Evolutionary conservation across 441 rosid species (phyloP), one percentile per base, ranked within the genome.

Genomic region (Croton laevigatus): DNA sequence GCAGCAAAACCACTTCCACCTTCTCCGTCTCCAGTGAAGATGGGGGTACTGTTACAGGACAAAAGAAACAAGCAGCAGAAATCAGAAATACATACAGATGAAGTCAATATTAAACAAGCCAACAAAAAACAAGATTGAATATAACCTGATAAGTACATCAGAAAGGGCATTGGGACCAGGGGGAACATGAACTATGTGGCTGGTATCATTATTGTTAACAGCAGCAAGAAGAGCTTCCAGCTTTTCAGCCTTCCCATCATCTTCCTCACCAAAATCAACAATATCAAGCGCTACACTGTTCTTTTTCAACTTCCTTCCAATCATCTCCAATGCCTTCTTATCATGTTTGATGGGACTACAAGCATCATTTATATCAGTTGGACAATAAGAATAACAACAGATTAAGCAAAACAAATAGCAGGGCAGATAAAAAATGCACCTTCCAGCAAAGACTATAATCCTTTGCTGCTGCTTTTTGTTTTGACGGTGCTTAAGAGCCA

Each of bases 401-500:
- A 32, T 8, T 32, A 14, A 3, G 36, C 11, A 37, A 71, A 36
- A 5, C n/a, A 9, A 14, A 13, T n/a, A 45, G 38, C 59, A n/a
- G 22, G 42, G 12, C 10, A 13, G 23, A 52, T 23, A 4, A 17
- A 40, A 27, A 23, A 51, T 23, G 38, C 51, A 86, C 98, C 98
- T 90, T 90, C 98, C 97, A 84, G 88, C 88, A 72, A 93, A 90
- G 70, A 89, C 98, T 8, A 93, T 90, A 72, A 93, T 90, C 78
- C 97, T 75, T 70, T 89, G 97, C 38, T 87, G 92, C 80, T 89
- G 97, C 75, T 88, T 90, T 83, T 93, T 93, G 86, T 93, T 93
- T 69, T 90, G 97, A n/a, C 95, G 88, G 89, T 93, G 97, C 85
- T 90, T 93, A 65, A 93, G 93, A 77, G 97, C 93, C 68, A 93